Evolutionary conservation across 2,329 filamentous ascomycete genomes (phyloP), one percentile per base, ranked within the genome.

Genomic region (Aspergillus spinulosporus): DNA sequence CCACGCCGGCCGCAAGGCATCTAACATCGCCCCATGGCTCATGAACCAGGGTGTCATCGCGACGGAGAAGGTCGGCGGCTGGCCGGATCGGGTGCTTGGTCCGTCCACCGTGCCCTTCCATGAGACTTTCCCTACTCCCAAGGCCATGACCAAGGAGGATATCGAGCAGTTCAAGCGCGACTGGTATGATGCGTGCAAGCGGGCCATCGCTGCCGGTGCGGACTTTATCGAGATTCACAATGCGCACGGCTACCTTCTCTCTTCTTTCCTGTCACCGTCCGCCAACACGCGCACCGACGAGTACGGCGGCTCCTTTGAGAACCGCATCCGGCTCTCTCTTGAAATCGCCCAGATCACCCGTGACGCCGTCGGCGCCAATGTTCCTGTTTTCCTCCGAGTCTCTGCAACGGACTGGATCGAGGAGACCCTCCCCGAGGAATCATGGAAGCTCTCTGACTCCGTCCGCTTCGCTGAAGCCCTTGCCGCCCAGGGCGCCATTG

Each of bases 141-240:
- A 84, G 62, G 89, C 82, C 57, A 82, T 94, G 82, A 88, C 84
- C 0, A 73, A 82, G 2, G 76, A 80, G 1, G 86, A 93, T 50
- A 92, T 96, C 60, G 77, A 84, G 62, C 72, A 77, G 2, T 74
- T 90, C 45, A 87, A 91, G 66, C 69, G 74, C 40, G 81, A 80
- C 7, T 94, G 84, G 74, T 83, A 78, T 3, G 81, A 80, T 1
- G 78, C 84, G 0, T 80, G 83, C 0, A 77, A 79, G 62, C 76
- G 86, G 37, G 82, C 90, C 1, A 72, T 92, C 3, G 77, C 83
- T 59, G 87, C 85, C 1, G 91, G 90, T 0, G 83, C 90, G 48
- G 90, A 96, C 68, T 82, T 86, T 5, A 85, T 95, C 57, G 90
- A 95, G 71, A 84, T 95, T 49, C 90, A 94, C 75, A 83, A 82